These are phyloP conservation scores for Blastobotrys terrestris DNA, from an alignment of 805 yeast genomes.

Conservation along the genomic window DNA sequence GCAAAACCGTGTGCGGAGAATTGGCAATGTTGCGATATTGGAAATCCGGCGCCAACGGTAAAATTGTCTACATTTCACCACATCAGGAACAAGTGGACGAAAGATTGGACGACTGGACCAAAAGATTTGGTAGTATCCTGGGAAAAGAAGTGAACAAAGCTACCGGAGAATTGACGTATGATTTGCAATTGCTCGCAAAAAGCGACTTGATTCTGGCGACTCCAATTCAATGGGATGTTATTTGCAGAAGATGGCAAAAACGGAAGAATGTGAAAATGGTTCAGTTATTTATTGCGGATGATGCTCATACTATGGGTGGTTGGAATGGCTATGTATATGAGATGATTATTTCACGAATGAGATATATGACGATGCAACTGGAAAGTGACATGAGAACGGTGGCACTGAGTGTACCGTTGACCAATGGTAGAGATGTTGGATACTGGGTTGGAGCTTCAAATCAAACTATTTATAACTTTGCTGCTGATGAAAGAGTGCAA, in stretches of 20 bases:
- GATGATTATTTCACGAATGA: constrained; percentile 59
- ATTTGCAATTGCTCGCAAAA: constrained; percentile 48
- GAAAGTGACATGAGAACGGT: constrained; percentile 45
- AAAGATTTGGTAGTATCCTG: constrained; percentile 33
- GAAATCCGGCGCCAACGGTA: constrained; percentile 33
- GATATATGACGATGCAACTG: constrained; percentile 62
- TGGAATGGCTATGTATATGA: constrained; percentile 61
- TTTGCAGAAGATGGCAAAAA: constrained; percentile 80
- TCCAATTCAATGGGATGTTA: constrained; percentile 65
- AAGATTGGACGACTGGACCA: constrained; percentile 46
- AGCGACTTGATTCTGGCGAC: constrained; percentile 71
- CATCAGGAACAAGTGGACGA: constrained; percentile 48
- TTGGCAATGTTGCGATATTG: constrained; percentile 67
- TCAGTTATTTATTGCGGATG: constrained; percentile 66
- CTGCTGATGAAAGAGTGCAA: constrained; percentile 50
- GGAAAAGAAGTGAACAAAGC: constrained; percentile 41
- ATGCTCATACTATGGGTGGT: constrained; percentile 63
- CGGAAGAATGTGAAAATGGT: constrained; percentile 60
- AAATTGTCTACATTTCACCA: constrained; percentile 69
- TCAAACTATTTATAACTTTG: constrained; percentile 58
- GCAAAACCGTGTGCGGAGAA: constrained; percentile 67
- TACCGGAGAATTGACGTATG: constrained; percentile 50
- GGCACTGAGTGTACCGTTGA: constrained; percentile 62
- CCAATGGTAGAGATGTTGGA: constrained; percentile 71
- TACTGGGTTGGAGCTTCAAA: constrained; percentile 79